Conservation (phyloP, 495 filamentous ascomycete species). For the Hypoxylon lenormandii region DNA sequence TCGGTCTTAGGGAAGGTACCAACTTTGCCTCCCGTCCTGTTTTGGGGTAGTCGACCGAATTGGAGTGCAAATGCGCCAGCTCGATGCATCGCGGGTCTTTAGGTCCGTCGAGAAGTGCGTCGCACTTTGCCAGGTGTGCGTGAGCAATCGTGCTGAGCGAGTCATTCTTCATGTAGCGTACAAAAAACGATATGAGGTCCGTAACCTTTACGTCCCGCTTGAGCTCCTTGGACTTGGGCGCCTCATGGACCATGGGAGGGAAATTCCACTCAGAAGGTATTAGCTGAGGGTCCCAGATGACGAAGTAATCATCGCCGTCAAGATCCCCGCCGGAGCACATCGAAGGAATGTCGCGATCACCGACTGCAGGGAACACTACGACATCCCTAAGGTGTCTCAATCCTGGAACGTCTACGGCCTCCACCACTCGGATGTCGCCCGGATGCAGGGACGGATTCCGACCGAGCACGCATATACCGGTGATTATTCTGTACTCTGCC, state of each 20-base stretch:
- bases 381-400: constrained; percentile 83
- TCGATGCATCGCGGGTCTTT: constrained; percentile 75
- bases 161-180: constrained; percentile 94
- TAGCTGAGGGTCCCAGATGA: constrained; percentile 89
- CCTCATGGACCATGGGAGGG: constrained; percentile 77
- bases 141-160: constrained; percentile 80
- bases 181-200: constrained; percentile 86
- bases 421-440: constrained; percentile 89
- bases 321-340: constrained; percentile 98
- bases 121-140: constrained; percentile 83
- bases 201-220: constrained; percentile 70
- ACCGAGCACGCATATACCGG: constrained; percentile 83
- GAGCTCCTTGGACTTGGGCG: constrained; percentile 63
- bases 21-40: constrained; percentile 81
- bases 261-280: constrained; percentile 76
- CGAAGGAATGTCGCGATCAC: constrained; percentile 84
- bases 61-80: constrained; percentile 85
- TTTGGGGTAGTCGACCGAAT: constrained; percentile 93
- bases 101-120: constrained; percentile 70
- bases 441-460: constrained; percentile 96
- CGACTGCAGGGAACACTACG: constrained; percentile 85
- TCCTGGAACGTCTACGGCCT: constrained; percentile 78
- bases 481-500: constrained; percentile 71
- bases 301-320: constrained; percentile 94
- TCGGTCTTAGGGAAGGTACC: constrained; percentile 68